Evolutionary conservation across 139 green algal genomes (phyloP).

Genomic region (Nannochloris sp.): DNA sequence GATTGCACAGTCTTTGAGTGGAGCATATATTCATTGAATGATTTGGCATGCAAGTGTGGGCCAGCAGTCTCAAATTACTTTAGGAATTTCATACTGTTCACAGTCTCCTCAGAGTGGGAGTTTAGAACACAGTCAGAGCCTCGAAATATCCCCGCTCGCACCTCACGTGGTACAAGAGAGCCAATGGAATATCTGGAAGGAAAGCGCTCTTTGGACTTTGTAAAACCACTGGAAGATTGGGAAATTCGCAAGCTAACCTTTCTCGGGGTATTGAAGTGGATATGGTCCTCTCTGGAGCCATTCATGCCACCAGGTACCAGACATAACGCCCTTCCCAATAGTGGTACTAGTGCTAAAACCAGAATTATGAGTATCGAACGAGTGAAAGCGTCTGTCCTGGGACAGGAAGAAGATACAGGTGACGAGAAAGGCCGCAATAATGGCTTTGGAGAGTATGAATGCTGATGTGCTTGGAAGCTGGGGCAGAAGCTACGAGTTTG

Average conservation of each 20-base stretch:
- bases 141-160: not conserved
- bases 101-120: conserved; percentile 2
- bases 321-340: conserved; percentile 12
- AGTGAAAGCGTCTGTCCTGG: too few species aligned
- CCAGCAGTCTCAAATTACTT: conserved; percentile 17
- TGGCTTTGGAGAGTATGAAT: too few species aligned
- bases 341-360: conserved; percentile 10
- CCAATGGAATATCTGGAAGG: not conserved
- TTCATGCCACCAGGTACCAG: conserved; percentile 17
- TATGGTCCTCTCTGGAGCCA: conserved; percentile 13
- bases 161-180: conserved; percentile 14
- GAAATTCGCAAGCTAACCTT: not conserved
- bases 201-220: conserved; percentile 20
- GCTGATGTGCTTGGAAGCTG: too few species aligned
- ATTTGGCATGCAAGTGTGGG: conserved; percentile 11
- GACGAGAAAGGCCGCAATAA: too few species aligned
- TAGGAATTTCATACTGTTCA: conserved; percentile 16
- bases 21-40: conserved; percentile 13
- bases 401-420: too few species aligned
- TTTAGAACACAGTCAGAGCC: not conserved
- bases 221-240: conserved; percentile 12
- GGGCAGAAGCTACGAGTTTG: too few species aligned
- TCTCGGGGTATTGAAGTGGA: conserved; percentile 7
- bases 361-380: conserved; percentile 2
- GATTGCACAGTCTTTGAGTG: conserved; percentile 25